phyloP scores from a whole-genome alignment of 148 eudicot species.

The Vaccinium darrowii region DNA sequence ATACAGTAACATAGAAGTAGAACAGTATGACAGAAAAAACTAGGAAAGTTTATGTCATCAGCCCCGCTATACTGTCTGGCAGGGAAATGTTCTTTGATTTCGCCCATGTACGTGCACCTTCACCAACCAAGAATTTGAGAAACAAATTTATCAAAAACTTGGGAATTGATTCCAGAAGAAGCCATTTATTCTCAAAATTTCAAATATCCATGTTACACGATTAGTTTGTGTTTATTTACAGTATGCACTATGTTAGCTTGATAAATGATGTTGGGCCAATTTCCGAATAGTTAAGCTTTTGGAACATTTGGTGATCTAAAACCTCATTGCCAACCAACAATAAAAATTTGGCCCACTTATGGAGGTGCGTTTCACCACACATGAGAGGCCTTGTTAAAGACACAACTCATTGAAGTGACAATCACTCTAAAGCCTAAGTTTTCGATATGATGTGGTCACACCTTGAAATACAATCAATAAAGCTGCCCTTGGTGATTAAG shows the following conservation, averaged over 20 bases:
- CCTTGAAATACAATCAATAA: background rate
- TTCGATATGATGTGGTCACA: background rate
- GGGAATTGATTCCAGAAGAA: background rate
- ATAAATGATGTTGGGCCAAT: background rate
- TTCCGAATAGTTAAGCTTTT: background rate
- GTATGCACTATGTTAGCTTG: background rate
- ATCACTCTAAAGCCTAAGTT: background rate
- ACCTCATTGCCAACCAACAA: background rate
- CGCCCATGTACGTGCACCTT: slow-evolving; percentile 87
- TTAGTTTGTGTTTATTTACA: background rate
- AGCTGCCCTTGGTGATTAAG: background rate
- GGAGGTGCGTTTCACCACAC: background rate
- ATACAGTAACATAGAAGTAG: background rate
- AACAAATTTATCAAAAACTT: background rate
- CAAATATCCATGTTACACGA: background rate
- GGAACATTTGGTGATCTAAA: background rate
- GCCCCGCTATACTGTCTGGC: slow-evolving; percentile 41
- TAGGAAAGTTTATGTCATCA: slow-evolving; percentile 48
- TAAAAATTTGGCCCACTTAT: background rate
- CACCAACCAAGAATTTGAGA: slow-evolving; percentile 70
- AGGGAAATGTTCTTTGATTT: slow-evolving; percentile 55
- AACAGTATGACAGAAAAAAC: background rate
- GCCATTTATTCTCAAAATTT: slow-evolving; percentile 4
- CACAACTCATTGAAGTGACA: background rate
- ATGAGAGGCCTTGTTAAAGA: background rate